Percentiles rank a stretch among this genome's conserved stretches.
These are phyloP conservation scores for Monilinia aucupariae DNA, from an alignment of 2,329 filamentous ascomycete genomes.

Conservation along the genomic window DNA sequence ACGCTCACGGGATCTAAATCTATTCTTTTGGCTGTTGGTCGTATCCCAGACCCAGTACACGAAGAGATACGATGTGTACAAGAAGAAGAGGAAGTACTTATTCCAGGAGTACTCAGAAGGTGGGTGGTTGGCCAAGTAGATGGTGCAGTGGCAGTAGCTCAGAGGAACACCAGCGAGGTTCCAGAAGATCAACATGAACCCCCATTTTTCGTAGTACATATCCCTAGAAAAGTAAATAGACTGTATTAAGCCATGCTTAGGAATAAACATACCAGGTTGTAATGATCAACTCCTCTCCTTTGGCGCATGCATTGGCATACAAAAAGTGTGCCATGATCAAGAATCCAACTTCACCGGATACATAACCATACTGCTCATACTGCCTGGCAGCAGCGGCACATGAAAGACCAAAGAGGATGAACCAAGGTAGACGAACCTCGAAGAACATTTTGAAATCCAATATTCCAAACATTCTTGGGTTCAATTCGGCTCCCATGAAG, in stretches of 20 bases:
- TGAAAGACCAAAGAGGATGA: conserved; percentile 74
- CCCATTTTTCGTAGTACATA: conserved; percentile 95
- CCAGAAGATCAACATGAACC: conserved; percentile 97
- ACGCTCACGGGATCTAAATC: conserved; percentile 75
- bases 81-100: conserved; percentile 55
- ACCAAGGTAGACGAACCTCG: conserved; percentile 89
- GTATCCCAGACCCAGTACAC: conserved; percentile 93
- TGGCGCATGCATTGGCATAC: conserved; percentile 87
- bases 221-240: conserved; percentile 45
- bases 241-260: too few species aligned
- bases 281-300: conserved; percentile 86
- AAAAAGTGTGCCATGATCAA: conserved; percentile 85
- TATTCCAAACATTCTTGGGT: conserved; percentile 77
- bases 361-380: conserved; percentile 78
- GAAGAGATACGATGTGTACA: conserved; percentile 70
- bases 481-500: conserved; percentile 85
- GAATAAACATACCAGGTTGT: conserved; percentile 60
- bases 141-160: conserved; percentile 86
- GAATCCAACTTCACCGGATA: conserved; percentile 79
- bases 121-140: conserved; percentile 81
- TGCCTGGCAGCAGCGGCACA: conserved; percentile 74
- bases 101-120: conserved; percentile 72
- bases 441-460: conserved; percentile 95
- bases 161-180: conserved; percentile 85
- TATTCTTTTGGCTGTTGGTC: conserved; percentile 89